A percentile compares a stretch with the other conserved stretches of the same genome.
Conservation (phyloP, 2,329 filamentous ascomycete species). For the Fusarium concolor region DNA sequence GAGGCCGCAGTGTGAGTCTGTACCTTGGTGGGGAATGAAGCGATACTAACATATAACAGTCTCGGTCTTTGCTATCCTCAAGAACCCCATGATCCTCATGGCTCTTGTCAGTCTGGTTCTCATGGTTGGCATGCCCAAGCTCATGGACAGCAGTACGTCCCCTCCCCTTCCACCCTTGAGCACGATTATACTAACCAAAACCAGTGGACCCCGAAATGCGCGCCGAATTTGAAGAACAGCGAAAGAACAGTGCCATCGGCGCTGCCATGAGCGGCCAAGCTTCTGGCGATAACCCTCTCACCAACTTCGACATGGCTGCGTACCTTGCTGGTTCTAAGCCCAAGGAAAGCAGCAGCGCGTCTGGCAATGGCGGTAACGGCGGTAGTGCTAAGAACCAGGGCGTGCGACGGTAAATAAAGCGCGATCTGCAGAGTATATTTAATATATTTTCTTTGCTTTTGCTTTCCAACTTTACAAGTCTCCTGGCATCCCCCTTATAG, state of each 20-base stretch:
- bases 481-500: no score
- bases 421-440: background rate
- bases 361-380: conserved; percentile 24
- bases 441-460: no score
- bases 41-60: conserved; percentile 60
- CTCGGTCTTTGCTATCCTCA: conserved; percentile 83
- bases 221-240: conserved; percentile 91
- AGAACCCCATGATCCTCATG: conserved; percentile 97
- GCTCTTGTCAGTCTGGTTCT: conserved; percentile 83
- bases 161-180: background rate
- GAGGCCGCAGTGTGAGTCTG: conserved; percentile 76
- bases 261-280: conserved; percentile 60
- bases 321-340: conserved; percentile 69
- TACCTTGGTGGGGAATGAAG: no score
- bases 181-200: background rate
- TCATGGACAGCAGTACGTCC: conserved; percentile 92
- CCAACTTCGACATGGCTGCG: conserved; percentile 71
- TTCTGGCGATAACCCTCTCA: conserved; percentile 57
- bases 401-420: conserved; percentile 50
- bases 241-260: conserved; percentile 78
- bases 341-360: conserved; percentile 51
- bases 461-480: no score
- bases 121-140: conserved; percentile 92
- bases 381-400: conserved; percentile 55
- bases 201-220: conserved; percentile 96